Evolutionary conservation across 148 eudicot species (phyloP).

Genomic region (Silene conica): DNA sequence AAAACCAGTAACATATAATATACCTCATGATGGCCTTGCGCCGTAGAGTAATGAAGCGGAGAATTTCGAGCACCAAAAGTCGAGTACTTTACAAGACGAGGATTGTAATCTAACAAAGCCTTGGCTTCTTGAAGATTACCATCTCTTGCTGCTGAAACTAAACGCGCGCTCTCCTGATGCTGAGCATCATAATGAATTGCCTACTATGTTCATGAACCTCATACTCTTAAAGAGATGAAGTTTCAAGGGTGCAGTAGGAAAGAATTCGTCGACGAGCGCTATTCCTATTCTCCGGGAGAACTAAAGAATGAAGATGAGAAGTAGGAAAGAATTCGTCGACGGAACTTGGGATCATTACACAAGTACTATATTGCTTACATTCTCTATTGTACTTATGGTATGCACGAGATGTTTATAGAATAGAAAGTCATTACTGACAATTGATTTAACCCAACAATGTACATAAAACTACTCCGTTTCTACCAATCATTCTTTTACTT

Average conservation of each 20-base stretch:
- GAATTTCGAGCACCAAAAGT: conserved; percentile 91
- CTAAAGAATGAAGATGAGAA: too few relatives aligned
- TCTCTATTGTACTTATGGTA: too few relatives aligned
- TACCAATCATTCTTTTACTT: too few relatives aligned
- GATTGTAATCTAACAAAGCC: conserved; percentile 82
- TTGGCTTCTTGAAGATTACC: conserved; percentile 95
- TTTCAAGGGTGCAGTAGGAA: too few relatives aligned
- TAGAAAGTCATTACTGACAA: too few relatives aligned
- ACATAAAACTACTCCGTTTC: neutral
- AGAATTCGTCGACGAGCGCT: too few relatives aligned
- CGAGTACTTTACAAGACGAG: conserved; percentile 76
- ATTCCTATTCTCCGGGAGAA: too few relatives aligned
- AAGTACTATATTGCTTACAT: too few relatives aligned
- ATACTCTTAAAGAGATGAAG: conserved; percentile 25
- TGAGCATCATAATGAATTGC: conserved; percentile 96
- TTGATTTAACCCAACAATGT: neutral
- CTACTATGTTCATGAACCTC: conserved; percentile 67
- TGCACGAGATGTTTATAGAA: too few relatives aligned
- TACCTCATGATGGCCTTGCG: conserved; percentile 99
- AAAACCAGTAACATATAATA: neutral
- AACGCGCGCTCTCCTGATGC: conserved; percentile 86
- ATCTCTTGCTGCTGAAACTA: conserved; percentile 94
- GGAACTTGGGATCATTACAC: too few relatives aligned
- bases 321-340: too few relatives aligned
- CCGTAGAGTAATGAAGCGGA: conserved; percentile 92